Evolutionary conservation across 2,329 filamentous ascomycete genomes (phyloP), one percentile per base, ranked within the genome.

Genomic region (Claviceps arundinis): DNA sequence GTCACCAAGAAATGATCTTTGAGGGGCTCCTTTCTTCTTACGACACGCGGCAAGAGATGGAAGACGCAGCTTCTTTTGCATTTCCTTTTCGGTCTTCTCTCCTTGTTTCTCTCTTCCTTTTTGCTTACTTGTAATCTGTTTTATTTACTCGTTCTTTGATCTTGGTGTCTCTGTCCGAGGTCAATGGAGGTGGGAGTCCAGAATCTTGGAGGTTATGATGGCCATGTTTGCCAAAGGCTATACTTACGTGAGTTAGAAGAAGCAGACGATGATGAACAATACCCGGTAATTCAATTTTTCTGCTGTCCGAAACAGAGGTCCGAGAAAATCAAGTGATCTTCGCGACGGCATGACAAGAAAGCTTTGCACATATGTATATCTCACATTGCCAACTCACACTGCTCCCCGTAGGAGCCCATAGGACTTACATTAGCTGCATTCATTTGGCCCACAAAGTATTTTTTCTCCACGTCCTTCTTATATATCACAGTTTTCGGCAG

Each of bases 11-110:
- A 30, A 19, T 14, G 6, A 16, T 5, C 13, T 34, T 34, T 22
- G 9, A 9, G 30, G 30, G 30, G 30, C 30, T 34, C 9, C 9
- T 11, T 34, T 34, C 52, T 51, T 57, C 53, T 54, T 54, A 47
- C 54, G 53, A 55, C 51, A 47, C 51, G 51, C 49, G 46, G 24
- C 44, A 19, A 17, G 24, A n/a, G 4, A 30, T 42, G 41, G 22
- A 30, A 34, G 16, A 38, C 14, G 38, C 4, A 17, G 24, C 22
- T 26, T 3, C 34, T 17, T 13, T 22, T 24, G 22, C 19, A 8
- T 17, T 42, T 1, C 19, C 16, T 19, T 34, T 22, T 2, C 37
- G 7, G 2, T 34, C 3, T 16, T 9, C 7, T 43, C 13, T 17
- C 22, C 16, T 11, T 50, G 11, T 11, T 30, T n/a, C 2, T n/a